phyloP scores from a whole-genome alignment of 2,329 filamentous ascomycete species.

The Bipolaris sorokiniana region DNA sequence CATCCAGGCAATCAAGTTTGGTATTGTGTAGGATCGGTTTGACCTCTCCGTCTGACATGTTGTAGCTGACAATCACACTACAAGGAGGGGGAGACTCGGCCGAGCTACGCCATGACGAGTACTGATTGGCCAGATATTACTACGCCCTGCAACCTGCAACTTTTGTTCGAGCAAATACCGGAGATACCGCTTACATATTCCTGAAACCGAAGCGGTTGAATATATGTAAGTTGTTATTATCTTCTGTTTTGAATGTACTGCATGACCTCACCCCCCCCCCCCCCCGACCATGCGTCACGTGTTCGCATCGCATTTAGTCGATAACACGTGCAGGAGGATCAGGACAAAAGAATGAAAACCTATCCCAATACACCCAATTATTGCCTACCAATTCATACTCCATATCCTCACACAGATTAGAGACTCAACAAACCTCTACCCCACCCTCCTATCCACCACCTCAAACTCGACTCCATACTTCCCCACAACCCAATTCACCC shows the following conservation, averaged over 20 bases:
- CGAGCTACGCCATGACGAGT: not conserved
- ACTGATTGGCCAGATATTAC: not conserved
- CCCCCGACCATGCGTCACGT: too few species aligned
- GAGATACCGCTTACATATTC: not conserved
- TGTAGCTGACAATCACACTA: conserved; percentile 4
- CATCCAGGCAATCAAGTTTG: conserved; percentile 1
- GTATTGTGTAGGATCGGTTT: not conserved
- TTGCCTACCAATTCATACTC: too few species aligned
- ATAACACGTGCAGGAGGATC: not conserved
- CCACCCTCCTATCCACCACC: not conserved
- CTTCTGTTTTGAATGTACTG: not conserved
- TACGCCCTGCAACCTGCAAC: not conserved
- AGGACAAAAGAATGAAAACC: too few species aligned
- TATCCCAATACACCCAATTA: not conserved
- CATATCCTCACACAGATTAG: too few species aligned
- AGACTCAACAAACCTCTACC: not conserved
- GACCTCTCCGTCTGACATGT: not conserved
- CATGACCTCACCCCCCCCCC: too few species aligned
- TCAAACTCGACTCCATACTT: not conserved
- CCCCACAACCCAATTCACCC: not conserved
- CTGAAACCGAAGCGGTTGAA: not conserved
- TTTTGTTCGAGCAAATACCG: not conserved
- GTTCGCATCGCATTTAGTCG: too few species aligned
- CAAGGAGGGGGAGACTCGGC: conserved; percentile 3
- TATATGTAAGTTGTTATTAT: not conserved